Conservation (phyloP, 2,329 filamentous ascomycete species). For the Ambrosiella xylebori region DNA sequence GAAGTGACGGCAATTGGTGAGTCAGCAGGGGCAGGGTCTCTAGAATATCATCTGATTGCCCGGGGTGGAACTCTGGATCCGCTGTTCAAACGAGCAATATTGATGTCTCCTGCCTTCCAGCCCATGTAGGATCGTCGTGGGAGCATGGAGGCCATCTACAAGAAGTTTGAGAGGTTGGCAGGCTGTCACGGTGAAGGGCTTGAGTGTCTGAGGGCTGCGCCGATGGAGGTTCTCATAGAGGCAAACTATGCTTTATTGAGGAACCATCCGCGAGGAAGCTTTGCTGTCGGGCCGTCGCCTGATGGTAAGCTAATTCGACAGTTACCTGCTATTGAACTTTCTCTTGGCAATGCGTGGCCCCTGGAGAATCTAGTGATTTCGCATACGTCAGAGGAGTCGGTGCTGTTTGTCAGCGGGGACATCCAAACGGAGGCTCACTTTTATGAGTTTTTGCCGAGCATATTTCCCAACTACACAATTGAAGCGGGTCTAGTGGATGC, state of each 20-base stretch:
- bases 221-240: constrained; percentile 15
- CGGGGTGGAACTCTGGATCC: constrained; percentile 27
- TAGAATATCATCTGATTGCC: constrained; percentile 32
- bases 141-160: constrained; percentile 18
- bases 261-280: constrained; percentile 17
- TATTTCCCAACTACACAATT: constrained; percentile 21
- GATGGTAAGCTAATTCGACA: constrained; percentile 20
- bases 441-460: constrained; percentile 17
- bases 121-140: constrained; percentile 21
- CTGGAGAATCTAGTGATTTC: constrained; percentile 19
- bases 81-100: constrained; percentile 22
- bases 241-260: constrained; percentile 18
- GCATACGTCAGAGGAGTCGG: constrained; percentile 19
- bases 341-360: constrained; percentile 17
- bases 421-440: constrained; percentile 20
- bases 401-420: constrained; percentile 18
- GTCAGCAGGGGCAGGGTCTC: constrained; percentile 32
- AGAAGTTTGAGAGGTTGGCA: constrained; percentile 19
- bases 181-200: constrained; percentile 18
- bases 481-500: constrained; percentile 16
- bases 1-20: constrained; percentile 32
- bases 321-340: constrained; percentile 19
- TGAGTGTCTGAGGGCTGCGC: constrained; percentile 18
- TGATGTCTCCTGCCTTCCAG: constrained; percentile 22
- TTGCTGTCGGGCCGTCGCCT: constrained; percentile 19